Evolutionary conservation across 768 basidiomycete species (phyloP), one percentile per base, ranked within the genome.

Genomic region (Daedalea quercina): DNA sequence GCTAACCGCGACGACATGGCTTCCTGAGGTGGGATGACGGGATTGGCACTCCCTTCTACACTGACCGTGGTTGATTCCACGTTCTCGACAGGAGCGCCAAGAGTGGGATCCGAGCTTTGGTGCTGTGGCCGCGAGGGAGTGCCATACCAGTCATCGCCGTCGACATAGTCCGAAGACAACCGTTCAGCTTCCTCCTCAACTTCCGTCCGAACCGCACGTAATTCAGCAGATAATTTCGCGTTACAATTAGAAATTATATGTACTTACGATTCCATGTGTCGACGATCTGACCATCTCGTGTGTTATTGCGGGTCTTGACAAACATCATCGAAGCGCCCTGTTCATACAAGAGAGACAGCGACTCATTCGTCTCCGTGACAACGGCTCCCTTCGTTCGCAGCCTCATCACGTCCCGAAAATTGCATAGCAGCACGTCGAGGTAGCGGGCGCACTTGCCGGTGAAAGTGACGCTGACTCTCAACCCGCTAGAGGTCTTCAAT

Each of bases 331-430:
- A 51, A 22, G 73, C 71, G 17, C 80, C 80, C 3, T 72, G 63
- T 2, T 64, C 59, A 55, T 73, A 83, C 26, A 63, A 56, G 52
- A 84, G 63, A 19, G 59, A 55, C 52, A 80, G 75, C 71, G n/a
- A 77, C 58, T 59, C 62, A 20, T 51, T 34, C 47, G 64, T 66
- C 35, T 45, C 67, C 34, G 67, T 66, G 20, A 80, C 53, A 24
- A 52, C 54, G 23, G 68, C 68, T 1, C 78, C 79, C 53, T 70
- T 74, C 19, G 83, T 69, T 17, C 76, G 70, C n/a, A 84, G 49
- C n/a, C 63, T 63, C 23, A 84, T 58, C 37, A 66, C 65, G 51
- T 80, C 76, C 2, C 67, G 64, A 6, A 75, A 65, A 34, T 69
- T 65, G 53, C 81, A 69, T 31, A 67, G 49, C 9, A 84, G 63